Evolutionary conservation across 164 flowering plant genomes (phyloP).

Genomic region (Vitis rotundifolia): DNA sequence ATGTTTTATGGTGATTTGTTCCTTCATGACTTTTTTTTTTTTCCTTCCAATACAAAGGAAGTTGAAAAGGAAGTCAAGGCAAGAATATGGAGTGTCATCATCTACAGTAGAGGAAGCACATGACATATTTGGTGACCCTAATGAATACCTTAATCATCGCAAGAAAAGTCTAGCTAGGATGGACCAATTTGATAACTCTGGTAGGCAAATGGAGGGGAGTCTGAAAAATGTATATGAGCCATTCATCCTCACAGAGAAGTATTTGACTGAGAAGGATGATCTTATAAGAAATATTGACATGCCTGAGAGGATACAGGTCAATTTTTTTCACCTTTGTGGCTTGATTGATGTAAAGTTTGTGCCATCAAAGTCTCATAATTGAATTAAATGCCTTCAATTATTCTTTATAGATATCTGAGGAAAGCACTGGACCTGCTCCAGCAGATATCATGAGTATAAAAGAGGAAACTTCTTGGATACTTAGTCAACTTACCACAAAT

Average conservation of each 20-base stretch:
- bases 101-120: slow-evolving; percentile 83
- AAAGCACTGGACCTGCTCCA: slow-evolving; percentile 72
- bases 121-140: slow-evolving; percentile 94
- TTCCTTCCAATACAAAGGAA: background rate
- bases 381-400: background rate
- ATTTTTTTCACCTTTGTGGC: background rate
- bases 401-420: slow-evolving; percentile 65
- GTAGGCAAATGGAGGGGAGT: slow-evolving; percentile 54
- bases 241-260: slow-evolving; percentile 70
- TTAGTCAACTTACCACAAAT: slow-evolving; percentile 39
- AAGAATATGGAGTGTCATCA: slow-evolving; percentile 71
- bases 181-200: slow-evolving; percentile 16
- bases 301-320: slow-evolving; percentile 97
- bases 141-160: slow-evolving; percentile 62
- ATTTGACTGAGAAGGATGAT: slow-evolving; percentile 89
- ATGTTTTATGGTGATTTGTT: no score
- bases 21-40: background rate
- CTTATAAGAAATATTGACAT: slow-evolving; percentile 66
- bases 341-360: background rate
- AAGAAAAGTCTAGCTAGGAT: slow-evolving; percentile 42
- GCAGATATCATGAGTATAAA: slow-evolving; percentile 50
- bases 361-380: no score
- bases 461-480: slow-evolving; percentile 74
- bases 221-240: slow-evolving; percentile 96
- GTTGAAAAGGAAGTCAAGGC: slow-evolving; percentile 47